Conservation (phyloP, 2,329 filamentous ascomycete species). For the Huntiella decipiens region DNA sequence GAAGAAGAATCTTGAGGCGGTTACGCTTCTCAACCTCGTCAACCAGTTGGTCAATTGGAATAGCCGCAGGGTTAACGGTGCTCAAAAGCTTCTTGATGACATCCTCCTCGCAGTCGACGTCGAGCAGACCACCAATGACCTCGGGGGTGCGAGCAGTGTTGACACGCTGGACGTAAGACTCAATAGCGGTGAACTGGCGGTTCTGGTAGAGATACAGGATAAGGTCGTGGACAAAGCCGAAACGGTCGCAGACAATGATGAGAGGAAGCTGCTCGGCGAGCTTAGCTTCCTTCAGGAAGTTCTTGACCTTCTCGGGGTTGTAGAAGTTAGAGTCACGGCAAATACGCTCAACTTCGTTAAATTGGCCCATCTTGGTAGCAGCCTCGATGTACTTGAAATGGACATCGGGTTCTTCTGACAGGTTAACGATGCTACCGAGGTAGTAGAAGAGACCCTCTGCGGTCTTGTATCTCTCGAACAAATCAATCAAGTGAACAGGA, state of each 20-base stretch:
- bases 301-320: conserved; percentile 93
- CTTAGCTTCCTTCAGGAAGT: conserved; percentile 94
- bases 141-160: conserved; percentile 82
- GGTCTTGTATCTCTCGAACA: conserved; percentile 95
- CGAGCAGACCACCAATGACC: conserved; percentile 79
- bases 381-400: conserved; percentile 99
- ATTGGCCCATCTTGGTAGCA: conserved; percentile 79
- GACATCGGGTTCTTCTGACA: conserved; percentile 87
- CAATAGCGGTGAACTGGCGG: conserved; percentile 97
- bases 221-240: conserved; percentile 94
- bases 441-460: conserved; percentile 96
- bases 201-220: conserved; percentile 96
- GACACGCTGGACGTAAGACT: conserved; percentile 92
- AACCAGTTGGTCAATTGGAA: conserved; percentile 89
- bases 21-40: conserved; percentile 90
- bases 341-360: conserved; percentile 91
- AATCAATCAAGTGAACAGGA: conserved; percentile 68
- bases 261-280: conserved; percentile 83
- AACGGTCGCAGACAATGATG: conserved; percentile 98
- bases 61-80: conserved; percentile 65
- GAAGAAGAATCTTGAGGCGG: conserved; percentile 80
- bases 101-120: conserved; percentile 90
- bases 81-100: conserved; percentile 85
- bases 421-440: conserved; percentile 90
- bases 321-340: conserved; percentile 83